Evolutionary conservation across 768 basidiomycete species (phyloP).

Genomic region (Trametes gibbosa): DNA sequence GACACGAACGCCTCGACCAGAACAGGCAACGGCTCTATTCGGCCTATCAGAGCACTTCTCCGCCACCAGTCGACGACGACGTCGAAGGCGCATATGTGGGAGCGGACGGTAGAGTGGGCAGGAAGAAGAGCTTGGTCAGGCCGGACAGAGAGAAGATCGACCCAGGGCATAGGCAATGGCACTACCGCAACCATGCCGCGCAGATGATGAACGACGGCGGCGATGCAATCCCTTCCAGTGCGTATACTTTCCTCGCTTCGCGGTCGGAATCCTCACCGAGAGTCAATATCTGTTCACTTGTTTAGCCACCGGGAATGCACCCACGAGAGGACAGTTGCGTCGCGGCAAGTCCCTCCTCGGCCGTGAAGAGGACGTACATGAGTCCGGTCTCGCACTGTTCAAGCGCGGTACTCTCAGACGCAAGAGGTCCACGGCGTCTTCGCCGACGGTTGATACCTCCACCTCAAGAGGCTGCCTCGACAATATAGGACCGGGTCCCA

Average conservation of each 20-base stretch:
- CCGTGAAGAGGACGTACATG: slow-evolving; percentile 86
- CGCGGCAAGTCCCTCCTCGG: slow-evolving; percentile 89
- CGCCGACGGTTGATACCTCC: slow-evolving; percentile 34
- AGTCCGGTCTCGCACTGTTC: slow-evolving; percentile 91
- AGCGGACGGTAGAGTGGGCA: slow-evolving; percentile 50
- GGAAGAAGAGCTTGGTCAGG: slow-evolving; percentile 90
- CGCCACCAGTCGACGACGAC: slow-evolving; percentile 32
- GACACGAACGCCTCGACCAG: slow-evolving; percentile 55
- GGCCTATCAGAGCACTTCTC: slow-evolving; percentile 43
- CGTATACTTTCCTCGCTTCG: slow-evolving; percentile 34
- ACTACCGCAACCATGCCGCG: slow-evolving; percentile 87
- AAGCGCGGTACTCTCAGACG: slow-evolving; percentile 80
- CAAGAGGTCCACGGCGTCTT: slow-evolving; percentile 49
- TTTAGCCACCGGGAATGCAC: slow-evolving; percentile 77
- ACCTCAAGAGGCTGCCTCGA: slow-evolving; percentile 56
- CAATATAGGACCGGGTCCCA: slow-evolving; percentile 80
- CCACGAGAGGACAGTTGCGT: slow-evolving; percentile 56
- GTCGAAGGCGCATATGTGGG: slow-evolving; percentile 40
- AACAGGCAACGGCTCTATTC: slow-evolving; percentile 45
- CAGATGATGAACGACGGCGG: slow-evolving; percentile 69
- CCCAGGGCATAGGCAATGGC: slow-evolving; percentile 89
- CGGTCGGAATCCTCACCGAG: not conserved
- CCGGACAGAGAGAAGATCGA: slow-evolving; percentile 98
- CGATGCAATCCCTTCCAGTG: slow-evolving; percentile 81
- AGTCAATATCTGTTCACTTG: slow-evolving; percentile 12